phyloP scores from a whole-genome alignment of 768 basidiomycete species.

The Psilocybe azurescens region DNA sequence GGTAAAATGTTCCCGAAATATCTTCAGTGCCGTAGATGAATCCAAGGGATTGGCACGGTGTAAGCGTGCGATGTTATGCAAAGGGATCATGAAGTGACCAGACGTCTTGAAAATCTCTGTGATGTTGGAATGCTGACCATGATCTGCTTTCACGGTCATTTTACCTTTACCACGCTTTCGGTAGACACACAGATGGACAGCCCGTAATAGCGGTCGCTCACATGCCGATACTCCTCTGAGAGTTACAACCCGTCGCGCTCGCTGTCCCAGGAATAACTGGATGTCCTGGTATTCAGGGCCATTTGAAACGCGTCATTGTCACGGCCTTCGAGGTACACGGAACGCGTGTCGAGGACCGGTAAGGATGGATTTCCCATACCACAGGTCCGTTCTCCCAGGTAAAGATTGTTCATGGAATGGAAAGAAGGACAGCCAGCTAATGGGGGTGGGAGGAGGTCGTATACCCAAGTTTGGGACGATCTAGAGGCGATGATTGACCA shows the following conservation, averaged over 20 bases:
- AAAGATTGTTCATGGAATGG: conserved; percentile 8
- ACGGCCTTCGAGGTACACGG: conserved; percentile 2
- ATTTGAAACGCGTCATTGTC: conserved; percentile 12
- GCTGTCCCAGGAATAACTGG: conserved; percentile 10
- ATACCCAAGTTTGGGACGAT: neutral
- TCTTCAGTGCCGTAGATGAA: conserved; percentile 5
- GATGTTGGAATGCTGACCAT: neutral
- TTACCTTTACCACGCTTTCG: conserved; percentile 3
- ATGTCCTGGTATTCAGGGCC: neutral
- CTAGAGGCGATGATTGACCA: neutral
- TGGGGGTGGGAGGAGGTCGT: conserved; percentile 6
- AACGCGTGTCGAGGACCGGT: conserved; percentile 14
- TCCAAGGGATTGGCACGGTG: conserved; percentile 13
- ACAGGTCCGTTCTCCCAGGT: conserved; percentile 1
- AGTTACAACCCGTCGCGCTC: conserved; percentile 7
- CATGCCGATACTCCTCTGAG: conserved; percentile 1
- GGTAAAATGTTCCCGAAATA: conserved; percentile 12
- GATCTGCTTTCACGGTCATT: neutral
- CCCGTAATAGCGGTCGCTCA: neutral
- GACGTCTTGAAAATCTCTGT: conserved; percentile 10
- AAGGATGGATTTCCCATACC: neutral
- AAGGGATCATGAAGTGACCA: conserved; percentile 1
- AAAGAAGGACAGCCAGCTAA: neutral
- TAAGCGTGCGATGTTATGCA: conserved; percentile 15
- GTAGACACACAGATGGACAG: conserved; percentile 1